These are phyloP conservation scores for Fraxinus sp. DNA, from an alignment of 305 asterid genomes.

Conservation along the genomic window DNA sequence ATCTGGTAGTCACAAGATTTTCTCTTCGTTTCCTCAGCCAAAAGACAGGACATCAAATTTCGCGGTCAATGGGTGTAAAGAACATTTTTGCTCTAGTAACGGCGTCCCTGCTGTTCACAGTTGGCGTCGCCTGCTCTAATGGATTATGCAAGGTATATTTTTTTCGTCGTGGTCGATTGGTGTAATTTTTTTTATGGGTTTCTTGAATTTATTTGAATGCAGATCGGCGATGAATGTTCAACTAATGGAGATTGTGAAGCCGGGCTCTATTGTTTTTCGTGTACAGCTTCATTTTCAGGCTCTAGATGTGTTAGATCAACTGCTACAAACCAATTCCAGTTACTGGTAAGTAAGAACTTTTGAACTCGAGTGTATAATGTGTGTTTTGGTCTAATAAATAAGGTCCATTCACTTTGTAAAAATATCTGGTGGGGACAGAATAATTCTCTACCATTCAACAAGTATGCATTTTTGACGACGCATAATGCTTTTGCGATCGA, in stretches of 20 bases:
- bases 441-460: slow-evolving; percentile 69
- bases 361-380: not conserved
- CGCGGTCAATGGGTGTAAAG: slow-evolving; percentile 20
- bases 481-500: slow-evolving; percentile 70
- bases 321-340: slow-evolving; percentile 49
- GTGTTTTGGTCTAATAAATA: not conserved
- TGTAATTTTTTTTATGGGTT: not conserved
- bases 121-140: slow-evolving; percentile 40
- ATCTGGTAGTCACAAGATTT: not conserved
- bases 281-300: slow-evolving; percentile 44
- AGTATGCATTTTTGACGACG: slow-evolving; percentile 69
- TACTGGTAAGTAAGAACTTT: slow-evolving; percentile 41
- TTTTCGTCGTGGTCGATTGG: not conserved
- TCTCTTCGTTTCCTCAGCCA: slow-evolving; percentile 32
- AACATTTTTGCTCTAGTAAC: slow-evolving; percentile 15
- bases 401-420: not conserved
- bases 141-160: slow-evolving; percentile 51
- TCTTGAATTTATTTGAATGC: not conserved
- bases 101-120: slow-evolving; percentile 21
- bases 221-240: slow-evolving; percentile 55
- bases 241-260: slow-evolving; percentile 48
- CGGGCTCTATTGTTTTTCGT: slow-evolving; percentile 61
- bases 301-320: slow-evolving; percentile 62
- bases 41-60: not conserved
- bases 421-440: slow-evolving; percentile 44